Evolutionary conservation across 108 stramenopile genomes (phyloP), one percentile per base, ranked within the genome.

Genomic region (Nannochloropsis salina): DNA sequence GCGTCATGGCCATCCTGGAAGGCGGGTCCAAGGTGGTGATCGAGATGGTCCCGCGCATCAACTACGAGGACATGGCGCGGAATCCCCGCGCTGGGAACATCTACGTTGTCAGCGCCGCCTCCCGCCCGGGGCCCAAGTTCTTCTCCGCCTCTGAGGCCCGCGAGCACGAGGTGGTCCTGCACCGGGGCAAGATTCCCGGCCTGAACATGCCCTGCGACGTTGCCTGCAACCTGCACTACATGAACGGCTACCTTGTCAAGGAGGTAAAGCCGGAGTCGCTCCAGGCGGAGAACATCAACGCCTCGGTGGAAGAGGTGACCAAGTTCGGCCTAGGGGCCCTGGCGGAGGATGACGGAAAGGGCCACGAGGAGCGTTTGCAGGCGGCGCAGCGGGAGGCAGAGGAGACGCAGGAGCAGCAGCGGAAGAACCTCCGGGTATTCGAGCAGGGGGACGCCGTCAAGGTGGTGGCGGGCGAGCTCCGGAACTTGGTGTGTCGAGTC

Each of bases 161-260:
- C 20, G 61, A 74, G n/a, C 61, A 74, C 61, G 61, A 74, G 61
- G 61, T 74, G 61, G 61, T n/a, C 6, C n/a, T 74, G 6, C 61
- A 74, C 6, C 15, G 61, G 61, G 61, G 61, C 15, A 74, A 74
- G 61, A 15, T 43, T 3, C 45, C 85, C 20, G 93, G 95, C 86
- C 83, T 93, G 44, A 90, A 91, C 85, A 94, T 93, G 85, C 61
- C 61, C n/a, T 74, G 61, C 3, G 94, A 95, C 89, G 92, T 92
- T 88, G 94, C 95, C 74, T 93, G 92, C 83, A 95, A 95, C 85
- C 95, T 93, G 89, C 96, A 95, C 83, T 85, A 74, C 61, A 74
- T 92, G 82, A 95, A 97, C 88, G 96, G 98, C 44, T 98, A 96
- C 86, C 79, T 95, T 85, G 51, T 97, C 79, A 97, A 96, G 90